Evolutionary conservation across 345 rosid species (phyloP).

Genomic region (Angophora floribunda): DNA sequence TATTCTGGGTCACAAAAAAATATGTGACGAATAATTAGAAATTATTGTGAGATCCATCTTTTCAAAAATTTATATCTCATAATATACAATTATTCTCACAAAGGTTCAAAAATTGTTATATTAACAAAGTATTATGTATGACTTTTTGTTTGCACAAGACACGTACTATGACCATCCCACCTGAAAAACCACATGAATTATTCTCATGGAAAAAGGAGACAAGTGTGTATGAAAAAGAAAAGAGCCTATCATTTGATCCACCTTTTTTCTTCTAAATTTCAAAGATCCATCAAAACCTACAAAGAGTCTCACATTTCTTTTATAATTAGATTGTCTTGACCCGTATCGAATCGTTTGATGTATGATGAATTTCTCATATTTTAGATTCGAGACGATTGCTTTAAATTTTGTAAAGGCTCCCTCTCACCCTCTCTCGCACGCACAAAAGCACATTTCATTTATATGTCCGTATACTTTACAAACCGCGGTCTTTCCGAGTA

Average conservation of each 20-base stretch:
- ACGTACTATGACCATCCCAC: neutral
- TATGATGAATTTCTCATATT: neutral
- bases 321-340: neutral
- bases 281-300: neutral
- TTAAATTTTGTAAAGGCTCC: neutral
- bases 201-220: neutral
- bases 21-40: too few species aligned
- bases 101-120: too few species aligned
- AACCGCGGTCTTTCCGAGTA: neutral
- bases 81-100: too few species aligned
- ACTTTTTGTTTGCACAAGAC: too few species aligned
- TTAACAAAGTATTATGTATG: too few species aligned
- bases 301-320: neutral
- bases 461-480: neutral
- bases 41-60: too few species aligned
- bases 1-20: too few species aligned
- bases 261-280: neutral
- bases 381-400: neutral
- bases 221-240: neutral
- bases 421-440: neutral
- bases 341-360: neutral
- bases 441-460: neutral
- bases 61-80: too few species aligned
- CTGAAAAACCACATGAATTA: neutral
- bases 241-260: neutral